Evolutionary conservation across 495 filamentous ascomycete genomes (phyloP).

Genomic region (Penicillium lagena): DNA sequence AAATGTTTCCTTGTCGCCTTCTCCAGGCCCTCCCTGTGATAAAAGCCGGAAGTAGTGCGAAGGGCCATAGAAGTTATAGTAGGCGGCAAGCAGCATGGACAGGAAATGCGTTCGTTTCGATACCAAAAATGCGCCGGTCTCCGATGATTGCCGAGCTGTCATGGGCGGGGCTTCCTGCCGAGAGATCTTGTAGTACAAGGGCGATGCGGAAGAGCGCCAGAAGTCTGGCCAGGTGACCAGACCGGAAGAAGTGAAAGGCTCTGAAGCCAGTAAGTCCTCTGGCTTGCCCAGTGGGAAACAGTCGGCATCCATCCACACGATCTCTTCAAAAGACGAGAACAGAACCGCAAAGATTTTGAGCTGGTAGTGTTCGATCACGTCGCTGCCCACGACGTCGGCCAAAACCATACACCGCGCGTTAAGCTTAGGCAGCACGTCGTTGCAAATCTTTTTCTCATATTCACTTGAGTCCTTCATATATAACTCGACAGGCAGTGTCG

Average conservation of each 20-base stretch:
- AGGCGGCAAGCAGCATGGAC: conserved; percentile 50
- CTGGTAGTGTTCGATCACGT: conserved; percentile 44
- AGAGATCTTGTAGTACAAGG: conserved; percentile 48
- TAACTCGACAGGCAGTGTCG: conserved; percentile 50
- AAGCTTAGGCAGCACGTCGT: conserved; percentile 40
- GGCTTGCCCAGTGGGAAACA: conserved; percentile 48
- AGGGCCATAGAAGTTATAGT: conserved; percentile 60
- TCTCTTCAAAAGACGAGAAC: conserved; percentile 53
- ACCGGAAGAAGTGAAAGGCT: conserved; percentile 46
- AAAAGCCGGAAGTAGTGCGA: conserved; percentile 53
- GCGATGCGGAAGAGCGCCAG: conserved; percentile 48
- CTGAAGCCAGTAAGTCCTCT: conserved; percentile 40
- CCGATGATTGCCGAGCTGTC: conserved; percentile 37
- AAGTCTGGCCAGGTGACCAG: conserved; percentile 60
- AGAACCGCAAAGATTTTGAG: conserved; percentile 56
- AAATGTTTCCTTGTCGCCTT: conserved; percentile 65
- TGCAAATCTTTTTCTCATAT: conserved; percentile 48
- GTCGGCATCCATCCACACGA: conserved; percentile 60
- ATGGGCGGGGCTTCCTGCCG: conserved; percentile 34
- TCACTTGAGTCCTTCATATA: conserved; percentile 45
- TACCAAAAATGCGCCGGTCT: conserved; percentile 52
- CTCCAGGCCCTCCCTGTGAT: conserved; percentile 47
- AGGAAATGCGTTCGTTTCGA: conserved; percentile 48
- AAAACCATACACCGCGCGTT: conserved; percentile 47
- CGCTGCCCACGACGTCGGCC: conserved; percentile 35